A percentile compares a stretch with the other conserved stretches of the same genome.
These are phyloP conservation scores for Ploettnerulaceae sp. DNA, from an alignment of 2,329 filamentous ascomycete species.

Conservation along the genomic window DNA sequence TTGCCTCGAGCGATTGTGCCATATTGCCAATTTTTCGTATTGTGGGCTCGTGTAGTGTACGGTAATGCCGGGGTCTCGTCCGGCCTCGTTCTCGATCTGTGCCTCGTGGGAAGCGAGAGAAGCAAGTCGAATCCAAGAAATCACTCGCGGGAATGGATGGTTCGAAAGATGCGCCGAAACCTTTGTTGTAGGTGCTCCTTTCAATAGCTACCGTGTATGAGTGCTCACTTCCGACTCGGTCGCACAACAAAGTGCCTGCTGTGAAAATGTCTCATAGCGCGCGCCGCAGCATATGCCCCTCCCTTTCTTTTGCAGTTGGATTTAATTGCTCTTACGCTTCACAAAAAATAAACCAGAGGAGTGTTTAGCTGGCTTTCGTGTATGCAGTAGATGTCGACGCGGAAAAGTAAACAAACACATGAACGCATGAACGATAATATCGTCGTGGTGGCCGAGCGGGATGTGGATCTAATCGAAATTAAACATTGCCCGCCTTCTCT, in stretches of 20 bases:
- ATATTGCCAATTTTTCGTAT: slow-evolving; percentile 15
- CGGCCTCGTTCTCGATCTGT: not conserved
- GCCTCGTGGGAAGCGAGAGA: not conserved
- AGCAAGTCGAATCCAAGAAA: too few species aligned
- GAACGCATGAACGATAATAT: slow-evolving; percentile 5
- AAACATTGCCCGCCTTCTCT: not conserved
- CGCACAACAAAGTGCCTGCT: slow-evolving; percentile 10
- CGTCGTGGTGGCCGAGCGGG: slow-evolving; percentile 5
- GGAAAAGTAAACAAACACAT: slow-evolving; percentile 12
- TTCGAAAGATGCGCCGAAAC: too few species aligned
- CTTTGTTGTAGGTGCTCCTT: too few species aligned
- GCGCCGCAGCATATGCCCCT: slow-evolving; percentile 13
- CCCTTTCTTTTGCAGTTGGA: not conserved
- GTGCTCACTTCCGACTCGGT: slow-evolving; percentile 7
- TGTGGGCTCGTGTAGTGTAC: not conserved
- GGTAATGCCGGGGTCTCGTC: not conserved
- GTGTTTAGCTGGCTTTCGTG: too few species aligned
- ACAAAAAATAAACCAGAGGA: too few species aligned
- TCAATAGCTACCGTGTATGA: too few species aligned
- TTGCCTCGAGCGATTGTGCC: slow-evolving; percentile 65
- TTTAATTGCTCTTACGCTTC: not conserved
- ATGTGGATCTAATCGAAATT: slow-evolving; percentile 13
- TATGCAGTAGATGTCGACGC: not conserved
- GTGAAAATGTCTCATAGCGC: slow-evolving; percentile 18
- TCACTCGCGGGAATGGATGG: too few species aligned